These are phyloP conservation scores for Neoboletus brunneissimus DNA, from an alignment of 768 basidiomycete species.

Conservation along the genomic window DNA sequence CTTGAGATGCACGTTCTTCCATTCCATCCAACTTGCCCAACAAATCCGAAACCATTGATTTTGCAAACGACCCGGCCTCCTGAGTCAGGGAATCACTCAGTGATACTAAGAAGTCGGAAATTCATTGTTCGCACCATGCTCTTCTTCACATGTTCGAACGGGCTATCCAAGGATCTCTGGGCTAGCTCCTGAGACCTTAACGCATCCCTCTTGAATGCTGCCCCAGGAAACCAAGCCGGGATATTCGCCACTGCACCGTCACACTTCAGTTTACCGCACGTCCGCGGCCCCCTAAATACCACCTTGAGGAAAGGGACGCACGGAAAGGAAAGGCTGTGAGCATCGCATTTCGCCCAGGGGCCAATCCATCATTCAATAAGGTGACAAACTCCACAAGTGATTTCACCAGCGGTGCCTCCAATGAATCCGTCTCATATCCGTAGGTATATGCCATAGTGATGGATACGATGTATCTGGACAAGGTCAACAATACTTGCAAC, in stretches of 20 bases:
- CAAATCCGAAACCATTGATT: slow-evolving; percentile 32
- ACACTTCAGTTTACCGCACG: neutral
- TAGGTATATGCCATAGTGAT: slow-evolving; percentile 33
- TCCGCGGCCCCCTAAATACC: neutral
- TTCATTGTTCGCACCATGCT: slow-evolving; percentile 20
- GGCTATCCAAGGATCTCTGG: slow-evolving; percentile 21
- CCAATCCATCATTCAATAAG: slow-evolving; percentile 22
- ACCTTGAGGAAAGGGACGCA: slow-evolving; percentile 8
- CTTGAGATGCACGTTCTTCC: slow-evolving; percentile 13
- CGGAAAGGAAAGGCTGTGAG: slow-evolving; percentile 31
- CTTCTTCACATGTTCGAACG: slow-evolving; percentile 29
- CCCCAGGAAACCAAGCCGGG: slow-evolving; percentile 31
- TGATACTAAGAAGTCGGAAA: neutral
- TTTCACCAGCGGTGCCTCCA: slow-evolving; percentile 28
- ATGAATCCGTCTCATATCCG: slow-evolving; percentile 26
- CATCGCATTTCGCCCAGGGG: slow-evolving; percentile 26
- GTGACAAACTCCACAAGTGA: slow-evolving; percentile 24
- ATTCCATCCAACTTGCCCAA: slow-evolving; percentile 16
- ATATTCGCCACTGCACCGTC: slow-evolving; percentile 24
- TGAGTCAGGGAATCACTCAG: slow-evolving; percentile 9
- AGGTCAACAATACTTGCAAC: neutral
- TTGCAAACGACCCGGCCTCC: slow-evolving; percentile 23
- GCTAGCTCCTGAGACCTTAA: slow-evolving; percentile 27
- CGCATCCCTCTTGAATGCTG: slow-evolving; percentile 28
- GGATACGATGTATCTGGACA: slow-evolving; percentile 28